Percentiles rank a stretch among this genome's conserved stretches.
Evolutionary conservation across 768 basidiomycete species (phyloP).

Genomic region (Trametes cinnabarina): DNA sequence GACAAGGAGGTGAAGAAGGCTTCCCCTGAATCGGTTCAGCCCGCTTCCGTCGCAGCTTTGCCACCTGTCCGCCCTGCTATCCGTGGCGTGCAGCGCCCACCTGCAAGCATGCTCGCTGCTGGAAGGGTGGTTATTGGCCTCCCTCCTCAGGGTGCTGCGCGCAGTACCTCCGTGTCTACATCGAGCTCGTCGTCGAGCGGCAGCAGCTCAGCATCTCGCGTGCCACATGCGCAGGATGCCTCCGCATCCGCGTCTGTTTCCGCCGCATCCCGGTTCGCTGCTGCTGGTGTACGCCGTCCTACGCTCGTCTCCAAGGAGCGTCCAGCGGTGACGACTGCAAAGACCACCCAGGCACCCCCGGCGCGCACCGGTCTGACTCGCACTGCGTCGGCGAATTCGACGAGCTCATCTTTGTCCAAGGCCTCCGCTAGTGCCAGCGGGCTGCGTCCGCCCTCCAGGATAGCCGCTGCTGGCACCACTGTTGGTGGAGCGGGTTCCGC

Average conservation of each 20-base stretch:
- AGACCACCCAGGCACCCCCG: not conserved
- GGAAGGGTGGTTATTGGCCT: slow-evolving; percentile 11
- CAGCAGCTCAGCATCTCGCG: not conserved
- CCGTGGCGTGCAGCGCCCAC: slow-evolving; percentile 31
- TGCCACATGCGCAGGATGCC: not conserved
- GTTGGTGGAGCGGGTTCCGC: not conserved
- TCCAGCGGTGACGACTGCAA: not conserved
- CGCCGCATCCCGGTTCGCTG: slow-evolving; percentile 5
- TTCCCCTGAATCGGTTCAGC: too few relatives aligned
- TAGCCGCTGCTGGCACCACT: slow-evolving; percentile 4
- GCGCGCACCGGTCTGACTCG: not conserved
- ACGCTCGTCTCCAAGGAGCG: slow-evolving; percentile 8
- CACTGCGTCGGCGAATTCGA: not conserved
- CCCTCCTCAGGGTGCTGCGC: slow-evolving; percentile 1
- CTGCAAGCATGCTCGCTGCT: slow-evolving; percentile 17
- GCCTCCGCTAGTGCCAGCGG: not conserved
- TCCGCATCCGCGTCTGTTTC: not conserved
- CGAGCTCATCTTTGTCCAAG: not conserved
- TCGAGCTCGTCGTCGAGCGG: slow-evolving; percentile 5
- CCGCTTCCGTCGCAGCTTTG: not conserved
- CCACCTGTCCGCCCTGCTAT: slow-evolving; percentile 19
- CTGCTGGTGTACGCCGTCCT: slow-evolving; percentile 19
- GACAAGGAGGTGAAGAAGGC: too few relatives aligned
- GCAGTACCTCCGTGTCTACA: slow-evolving; percentile 2
- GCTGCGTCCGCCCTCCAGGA: slow-evolving; percentile 1